Percentiles rank a stretch among this genome's conserved stretches.
These are phyloP conservation scores for Astraeus odoratus DNA, from an alignment of 768 basidiomycete genomes.

Conservation along the genomic window DNA sequence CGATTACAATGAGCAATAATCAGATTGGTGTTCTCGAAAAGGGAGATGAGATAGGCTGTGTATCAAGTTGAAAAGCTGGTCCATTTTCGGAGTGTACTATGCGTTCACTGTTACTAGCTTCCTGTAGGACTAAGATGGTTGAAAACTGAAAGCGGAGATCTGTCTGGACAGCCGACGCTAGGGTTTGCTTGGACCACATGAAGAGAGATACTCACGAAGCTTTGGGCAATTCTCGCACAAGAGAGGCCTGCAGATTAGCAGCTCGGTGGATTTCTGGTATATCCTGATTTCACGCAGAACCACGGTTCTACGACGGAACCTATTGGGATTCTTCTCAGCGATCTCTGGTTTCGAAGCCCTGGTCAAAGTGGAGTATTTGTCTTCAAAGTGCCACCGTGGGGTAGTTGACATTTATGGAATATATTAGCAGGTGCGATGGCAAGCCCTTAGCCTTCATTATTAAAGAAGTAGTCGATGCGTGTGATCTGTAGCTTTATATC, in stretches of 20 bases:
- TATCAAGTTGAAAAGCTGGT: not conserved
- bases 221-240: conserved; percentile 95
- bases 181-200: not conserved
- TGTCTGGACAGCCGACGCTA: conserved; percentile 38
- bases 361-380: too few species aligned
- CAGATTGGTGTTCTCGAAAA: conserved; percentile 81
- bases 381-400: too few species aligned
- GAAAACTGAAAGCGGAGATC: conserved; percentile 94
- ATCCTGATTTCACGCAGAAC: conserved; percentile 90
- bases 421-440: too few species aligned
- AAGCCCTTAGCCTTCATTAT: too few species aligned
- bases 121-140: conserved; percentile 86
- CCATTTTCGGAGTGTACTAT: not conserved
- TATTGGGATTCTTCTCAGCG: conserved; percentile 95
- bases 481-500: too few species aligned
- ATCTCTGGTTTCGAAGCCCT: too few species aligned
- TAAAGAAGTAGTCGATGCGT: too few species aligned
- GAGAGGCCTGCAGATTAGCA: conserved; percentile 89
- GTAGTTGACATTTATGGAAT: too few species aligned
- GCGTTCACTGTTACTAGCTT: conserved; percentile 60
- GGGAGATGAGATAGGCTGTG: conserved; percentile 65
- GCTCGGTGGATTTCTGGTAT: conserved; percentile 90
- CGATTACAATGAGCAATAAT: conserved; percentile 85
- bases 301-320: conserved; percentile 85
- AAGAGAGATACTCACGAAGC: conserved; percentile 35